Evolutionary conservation across 2,329 filamentous ascomycete species (phyloP).

Genomic region (Xylaria sp.): DNA sequence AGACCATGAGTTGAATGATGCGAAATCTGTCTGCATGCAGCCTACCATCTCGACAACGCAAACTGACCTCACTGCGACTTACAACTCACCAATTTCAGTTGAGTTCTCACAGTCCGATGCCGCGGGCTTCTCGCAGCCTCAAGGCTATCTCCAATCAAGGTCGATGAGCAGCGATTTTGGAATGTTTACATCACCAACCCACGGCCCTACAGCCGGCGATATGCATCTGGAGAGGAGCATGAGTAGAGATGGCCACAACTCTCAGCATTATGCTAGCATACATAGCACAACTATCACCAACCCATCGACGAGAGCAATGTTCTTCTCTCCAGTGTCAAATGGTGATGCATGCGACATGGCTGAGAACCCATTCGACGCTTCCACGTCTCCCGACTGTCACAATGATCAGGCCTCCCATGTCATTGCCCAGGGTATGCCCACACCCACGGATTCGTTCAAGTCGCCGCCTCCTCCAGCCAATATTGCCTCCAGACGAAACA

Average conservation of each 20-base stretch:
- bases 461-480: conserved; percentile 58
- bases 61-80: conserved; percentile 25
- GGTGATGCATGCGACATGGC: conserved; percentile 28
- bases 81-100: conserved; percentile 36
- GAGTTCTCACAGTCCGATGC: conserved; percentile 30
- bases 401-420: conserved; percentile 23
- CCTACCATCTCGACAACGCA: conserved; percentile 21
- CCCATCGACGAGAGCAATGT: conserved; percentile 28
- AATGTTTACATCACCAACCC: conserved; percentile 23
- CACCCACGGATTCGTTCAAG: conserved; percentile 48
- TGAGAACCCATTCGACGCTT: conserved; percentile 27
- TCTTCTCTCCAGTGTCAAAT: conserved; percentile 31
- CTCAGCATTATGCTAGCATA: conserved; percentile 31
- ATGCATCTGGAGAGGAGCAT: conserved; percentile 30
- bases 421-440: conserved; percentile 33
- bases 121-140: conserved; percentile 27
- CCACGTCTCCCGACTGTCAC: conserved; percentile 23
- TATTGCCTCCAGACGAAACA: conserved; percentile 59
- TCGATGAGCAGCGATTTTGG: conserved; percentile 29
- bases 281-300: conserved; percentile 28
- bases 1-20: conserved; percentile 18
- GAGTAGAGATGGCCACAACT: conserved; percentile 26
- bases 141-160: conserved; percentile 27
- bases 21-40: conserved; percentile 22
- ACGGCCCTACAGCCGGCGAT: conserved; percentile 5